Conservation (phyloP, 129 eudicot genomes). For the Pseudognaphalium luteoalbum region DNA sequence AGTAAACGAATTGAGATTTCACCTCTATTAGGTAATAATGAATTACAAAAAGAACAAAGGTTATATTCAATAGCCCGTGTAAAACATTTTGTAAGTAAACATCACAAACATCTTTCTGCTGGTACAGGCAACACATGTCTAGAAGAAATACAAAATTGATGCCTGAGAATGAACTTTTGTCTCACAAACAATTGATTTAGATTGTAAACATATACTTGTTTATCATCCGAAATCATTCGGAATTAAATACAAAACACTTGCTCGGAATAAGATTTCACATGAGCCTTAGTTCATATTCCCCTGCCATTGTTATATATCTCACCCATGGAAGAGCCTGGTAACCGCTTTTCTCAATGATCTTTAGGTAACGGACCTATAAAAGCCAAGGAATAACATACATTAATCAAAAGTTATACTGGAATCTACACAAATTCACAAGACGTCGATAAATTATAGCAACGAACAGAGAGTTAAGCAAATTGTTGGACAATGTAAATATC, state of each 20-base stretch:
- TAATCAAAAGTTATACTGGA: not conserved
- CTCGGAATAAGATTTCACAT: slow-evolving; percentile 32
- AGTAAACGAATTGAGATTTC: not conserved
- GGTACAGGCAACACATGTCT: slow-evolving; percentile 22
- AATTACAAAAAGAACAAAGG: not conserved
- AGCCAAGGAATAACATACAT: not conserved
- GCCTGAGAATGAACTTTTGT: slow-evolving; percentile 14
- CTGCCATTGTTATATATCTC: slow-evolving; percentile 96
- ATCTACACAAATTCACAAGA: not conserved
- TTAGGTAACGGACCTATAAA: slow-evolving; percentile 85
- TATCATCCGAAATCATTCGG: not conserved
- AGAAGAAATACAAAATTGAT: slow-evolving; percentile 29
- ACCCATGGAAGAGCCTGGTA: slow-evolving; percentile 99
- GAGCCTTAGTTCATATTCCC: slow-evolving; percentile 91
- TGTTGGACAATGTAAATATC: not conserved
- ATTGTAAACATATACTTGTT: slow-evolving; percentile 17
- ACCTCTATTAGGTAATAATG: not conserved
- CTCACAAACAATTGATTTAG: slow-evolving; percentile 25
- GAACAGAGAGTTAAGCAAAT: not conserved
- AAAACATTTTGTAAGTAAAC: slow-evolving; percentile 10
- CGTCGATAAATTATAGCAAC: not conserved
- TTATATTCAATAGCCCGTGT: slow-evolving; percentile 6
- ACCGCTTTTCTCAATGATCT: slow-evolving; percentile 95
- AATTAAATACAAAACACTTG: slow-evolving; percentile 33
- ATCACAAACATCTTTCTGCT: slow-evolving; percentile 21